Percentiles rank a stretch among this genome's conserved stretches.
Conservation (phyloP, 108 stramenopile genomes). For the Pinguiococcus pyrenoidosus region DNA sequence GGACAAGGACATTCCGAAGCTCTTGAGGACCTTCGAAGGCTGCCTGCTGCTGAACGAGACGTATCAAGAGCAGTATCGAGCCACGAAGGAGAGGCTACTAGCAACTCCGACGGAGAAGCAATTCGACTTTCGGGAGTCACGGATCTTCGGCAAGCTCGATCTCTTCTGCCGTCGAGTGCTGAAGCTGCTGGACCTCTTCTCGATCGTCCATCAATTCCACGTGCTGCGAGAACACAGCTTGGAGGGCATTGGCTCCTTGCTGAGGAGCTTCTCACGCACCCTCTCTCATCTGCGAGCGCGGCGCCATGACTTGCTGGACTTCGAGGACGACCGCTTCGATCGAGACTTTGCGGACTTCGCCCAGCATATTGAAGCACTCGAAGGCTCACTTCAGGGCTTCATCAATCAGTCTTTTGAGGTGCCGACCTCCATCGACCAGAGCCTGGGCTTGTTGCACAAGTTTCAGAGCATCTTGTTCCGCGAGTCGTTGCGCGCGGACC, state of each 20-base stretch:
- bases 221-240: conserved; percentile 1
- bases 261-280: no score
- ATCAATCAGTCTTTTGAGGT: conserved; percentile 47
- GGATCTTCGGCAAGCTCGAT: conserved; percentile 48
- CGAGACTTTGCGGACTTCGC: conserved; percentile 52
- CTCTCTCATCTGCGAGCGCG: no score
- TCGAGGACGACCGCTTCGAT: conserved; percentile 41
- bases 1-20: conserved; percentile 21
- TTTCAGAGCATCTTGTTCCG: no score
- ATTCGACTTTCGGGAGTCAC: conserved; percentile 44
- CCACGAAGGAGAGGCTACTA: conserved; percentile 36
- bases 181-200: conserved; percentile 48
- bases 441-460: conserved; percentile 32
- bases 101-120: conserved; percentile 38
- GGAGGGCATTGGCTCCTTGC: no score
- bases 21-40: conserved; percentile 27
- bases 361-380: conserved; percentile 40
- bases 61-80: conserved; percentile 46
- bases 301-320: conserved; percentile 46
- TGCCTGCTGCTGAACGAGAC: conserved; percentile 33
- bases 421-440: conserved; percentile 39
- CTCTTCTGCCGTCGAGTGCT: conserved; percentile 46
- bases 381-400: conserved; percentile 35
- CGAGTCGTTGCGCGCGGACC: conserved; percentile 36
- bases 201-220: conserved; percentile 46